Conservation (phyloP, 139 green algal genomes). For the Haematococcus lacustris region DNA sequence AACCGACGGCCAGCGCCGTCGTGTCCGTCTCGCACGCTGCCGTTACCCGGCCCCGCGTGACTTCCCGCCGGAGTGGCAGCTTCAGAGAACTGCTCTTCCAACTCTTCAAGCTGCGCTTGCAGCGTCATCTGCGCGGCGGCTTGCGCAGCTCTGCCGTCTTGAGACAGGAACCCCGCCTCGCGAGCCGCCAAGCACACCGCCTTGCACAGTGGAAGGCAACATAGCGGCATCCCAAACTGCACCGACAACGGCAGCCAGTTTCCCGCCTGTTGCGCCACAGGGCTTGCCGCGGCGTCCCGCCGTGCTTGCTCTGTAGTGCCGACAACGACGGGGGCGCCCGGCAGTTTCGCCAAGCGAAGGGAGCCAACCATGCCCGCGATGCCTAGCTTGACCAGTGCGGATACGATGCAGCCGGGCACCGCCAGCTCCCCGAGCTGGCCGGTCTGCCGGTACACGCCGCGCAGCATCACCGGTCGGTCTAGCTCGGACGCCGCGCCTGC, state of each 20-base stretch:
- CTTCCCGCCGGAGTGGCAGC: neutral
- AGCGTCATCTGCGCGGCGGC: neutral
- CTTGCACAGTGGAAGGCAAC: constrained; percentile 55
- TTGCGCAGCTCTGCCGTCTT: neutral
- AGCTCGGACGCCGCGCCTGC: too few species aligned
- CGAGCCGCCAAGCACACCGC: constrained; percentile 54
- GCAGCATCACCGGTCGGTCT: too few species aligned
- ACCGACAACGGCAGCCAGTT: constrained; percentile 67
- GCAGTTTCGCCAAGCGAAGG: too few species aligned
- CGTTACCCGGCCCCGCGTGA: neutral
- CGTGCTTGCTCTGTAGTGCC: too few species aligned
- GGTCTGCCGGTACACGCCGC: too few species aligned
- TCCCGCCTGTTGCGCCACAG: neutral
- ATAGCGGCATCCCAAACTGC: constrained; percentile 67
- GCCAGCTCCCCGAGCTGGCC: too few species aligned
- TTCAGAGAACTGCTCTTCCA: neutral
- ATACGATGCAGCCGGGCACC: too few species aligned
- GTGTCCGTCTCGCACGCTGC: too few species aligned
- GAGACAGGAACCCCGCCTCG: constrained; percentile 38
- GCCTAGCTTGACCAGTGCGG: too few species aligned
- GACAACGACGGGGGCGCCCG: too few species aligned
- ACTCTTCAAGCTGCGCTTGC: neutral
- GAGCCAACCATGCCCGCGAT: too few species aligned
- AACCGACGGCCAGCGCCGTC: neutral
- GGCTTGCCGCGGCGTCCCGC: too few species aligned